Conservation (phyloP, 371 early-diverging fungal genomes). For the Rhizomucor pusillus region DNA sequence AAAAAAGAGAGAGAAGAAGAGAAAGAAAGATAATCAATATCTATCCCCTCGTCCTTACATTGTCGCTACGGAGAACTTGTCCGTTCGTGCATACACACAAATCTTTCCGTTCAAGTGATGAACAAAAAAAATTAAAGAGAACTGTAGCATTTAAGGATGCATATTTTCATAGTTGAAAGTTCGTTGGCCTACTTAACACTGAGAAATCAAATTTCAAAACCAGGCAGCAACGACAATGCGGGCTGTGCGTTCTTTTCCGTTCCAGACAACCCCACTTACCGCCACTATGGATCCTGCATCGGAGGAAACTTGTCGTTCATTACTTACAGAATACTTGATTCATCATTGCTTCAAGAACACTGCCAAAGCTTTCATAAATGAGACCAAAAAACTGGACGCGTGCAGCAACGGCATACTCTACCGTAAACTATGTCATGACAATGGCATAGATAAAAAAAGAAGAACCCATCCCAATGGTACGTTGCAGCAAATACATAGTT, state of each 20-base stretch:
- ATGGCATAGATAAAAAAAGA: conserved; percentile 5
- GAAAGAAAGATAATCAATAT: no score
- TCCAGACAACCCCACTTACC: not conserved
- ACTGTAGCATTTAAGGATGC: no score
- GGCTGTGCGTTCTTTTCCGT: not conserved
- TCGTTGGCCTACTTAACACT: no score
- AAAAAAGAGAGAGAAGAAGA: no score
- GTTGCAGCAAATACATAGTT: not conserved
- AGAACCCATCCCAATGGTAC: not conserved
- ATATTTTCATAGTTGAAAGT: no score
- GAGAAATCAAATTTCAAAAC: no score
- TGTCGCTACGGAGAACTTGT: no score
- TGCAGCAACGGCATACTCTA: conserved; percentile 5
- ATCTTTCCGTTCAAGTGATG: no score
- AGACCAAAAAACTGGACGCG: conserved; percentile 28
- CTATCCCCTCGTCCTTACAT: no score
- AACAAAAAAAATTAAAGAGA: no score
- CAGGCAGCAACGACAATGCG: no score
- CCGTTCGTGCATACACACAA: no score
- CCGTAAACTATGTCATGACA: conserved; percentile 1
- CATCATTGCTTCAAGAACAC: conserved; percentile 65
- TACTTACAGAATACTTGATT: conserved; percentile 51
- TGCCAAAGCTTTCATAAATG: conserved; percentile 56
- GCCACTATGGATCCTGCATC: conserved; percentile 9
- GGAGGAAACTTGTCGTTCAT: conserved; percentile 22